Percentiles rank a stretch among this genome's conserved stretches.
Conservation (phyloP, 129 eudicot species). For the Kitagawia praeruptora region DNA sequence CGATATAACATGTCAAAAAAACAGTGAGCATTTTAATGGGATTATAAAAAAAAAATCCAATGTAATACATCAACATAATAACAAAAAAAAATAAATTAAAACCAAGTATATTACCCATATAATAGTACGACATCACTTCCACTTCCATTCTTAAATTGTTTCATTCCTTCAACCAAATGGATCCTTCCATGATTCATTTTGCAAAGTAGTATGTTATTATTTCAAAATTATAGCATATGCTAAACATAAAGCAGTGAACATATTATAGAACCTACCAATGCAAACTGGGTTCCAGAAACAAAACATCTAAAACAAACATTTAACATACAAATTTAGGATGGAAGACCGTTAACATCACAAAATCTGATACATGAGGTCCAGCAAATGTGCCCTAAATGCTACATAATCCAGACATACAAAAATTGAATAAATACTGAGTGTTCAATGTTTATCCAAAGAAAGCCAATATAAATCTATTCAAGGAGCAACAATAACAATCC, state of each 20-base stretch:
- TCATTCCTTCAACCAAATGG: too few species aligned
- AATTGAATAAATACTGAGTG: neutral
- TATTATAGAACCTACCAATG: neutral
- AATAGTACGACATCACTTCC: too few species aligned
- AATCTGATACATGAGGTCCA: neutral
- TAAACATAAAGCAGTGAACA: neutral
- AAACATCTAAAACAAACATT: neutral
- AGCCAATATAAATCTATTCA: neutral
- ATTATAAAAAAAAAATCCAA: too few species aligned
- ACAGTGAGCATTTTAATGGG: too few species aligned
- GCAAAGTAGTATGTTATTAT: too few species aligned
- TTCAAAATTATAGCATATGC: neutral
- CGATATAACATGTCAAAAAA: too few species aligned
- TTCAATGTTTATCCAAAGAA: neutral
- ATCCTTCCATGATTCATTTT: too few species aligned
- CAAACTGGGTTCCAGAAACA: too few species aligned
- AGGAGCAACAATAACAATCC: conserved; percentile 18
- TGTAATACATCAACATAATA: too few species aligned
- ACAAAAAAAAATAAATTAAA: too few species aligned
- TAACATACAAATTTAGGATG: neutral
- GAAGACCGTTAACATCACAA: neutral
- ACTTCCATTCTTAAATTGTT: too few species aligned
- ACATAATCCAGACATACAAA: neutral
- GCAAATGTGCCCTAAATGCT: conserved; percentile 1
- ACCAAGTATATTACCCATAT: too few species aligned